Conservation (phyloP, 768 basidiomycete genomes). For the Rhodotorula graminis region DNA sequence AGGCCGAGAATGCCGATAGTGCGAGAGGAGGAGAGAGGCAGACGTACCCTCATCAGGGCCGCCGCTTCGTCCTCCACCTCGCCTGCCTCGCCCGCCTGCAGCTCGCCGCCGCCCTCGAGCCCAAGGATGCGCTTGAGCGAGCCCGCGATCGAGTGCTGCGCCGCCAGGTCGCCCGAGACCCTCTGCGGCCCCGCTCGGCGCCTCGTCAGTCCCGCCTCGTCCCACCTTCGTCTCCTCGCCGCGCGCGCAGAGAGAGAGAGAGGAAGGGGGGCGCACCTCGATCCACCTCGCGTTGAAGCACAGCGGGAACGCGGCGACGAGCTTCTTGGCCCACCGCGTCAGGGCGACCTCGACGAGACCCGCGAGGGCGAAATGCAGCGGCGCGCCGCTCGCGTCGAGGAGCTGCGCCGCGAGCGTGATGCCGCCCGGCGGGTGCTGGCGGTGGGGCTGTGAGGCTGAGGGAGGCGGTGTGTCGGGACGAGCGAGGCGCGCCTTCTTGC, state of each 20-base stretch:
- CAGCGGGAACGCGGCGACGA: conserved; percentile 8
- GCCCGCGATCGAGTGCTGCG: conserved; percentile 2
- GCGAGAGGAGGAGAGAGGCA: too few relatives aligned
- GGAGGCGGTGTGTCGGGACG: neutral
- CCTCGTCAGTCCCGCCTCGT: too few relatives aligned
- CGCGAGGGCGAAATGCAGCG: conserved; percentile 17
- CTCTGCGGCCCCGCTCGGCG: neutral
- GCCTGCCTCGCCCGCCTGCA: neutral
- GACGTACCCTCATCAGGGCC: neutral
- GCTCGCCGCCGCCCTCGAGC: neutral
- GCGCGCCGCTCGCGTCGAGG: neutral
- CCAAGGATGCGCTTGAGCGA: conserved; percentile 17
- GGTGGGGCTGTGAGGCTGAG: neutral
- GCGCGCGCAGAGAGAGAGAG: too few relatives aligned
- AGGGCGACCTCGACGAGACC: neutral
- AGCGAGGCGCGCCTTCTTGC: neutral
- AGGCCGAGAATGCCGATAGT: neutral
- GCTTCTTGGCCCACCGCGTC: neutral
- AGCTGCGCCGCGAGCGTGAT: neutral
- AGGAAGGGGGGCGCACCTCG: neutral
- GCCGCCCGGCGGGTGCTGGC: neutral
- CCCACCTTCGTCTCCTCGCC: fast-evolving
- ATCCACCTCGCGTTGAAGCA: conserved; percentile 28
- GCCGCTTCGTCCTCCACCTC: neutral
- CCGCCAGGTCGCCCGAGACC: neutral